Conservation (phyloP, 495 filamentous ascomycete species). For the Lasiosphaeria miniovina region DNA sequence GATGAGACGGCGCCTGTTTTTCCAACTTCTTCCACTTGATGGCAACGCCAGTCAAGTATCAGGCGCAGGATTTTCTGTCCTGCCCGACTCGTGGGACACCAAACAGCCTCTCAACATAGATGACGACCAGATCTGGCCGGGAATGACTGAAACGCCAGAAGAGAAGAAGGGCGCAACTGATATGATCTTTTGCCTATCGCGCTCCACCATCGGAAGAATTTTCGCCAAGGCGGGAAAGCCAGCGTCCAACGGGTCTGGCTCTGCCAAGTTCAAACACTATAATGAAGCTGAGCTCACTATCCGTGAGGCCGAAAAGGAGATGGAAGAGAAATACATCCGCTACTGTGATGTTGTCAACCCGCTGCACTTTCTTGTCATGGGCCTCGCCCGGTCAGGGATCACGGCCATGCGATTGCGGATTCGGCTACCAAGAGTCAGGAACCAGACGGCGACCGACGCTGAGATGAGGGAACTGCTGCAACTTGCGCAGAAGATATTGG, state of each 20-base stretch:
- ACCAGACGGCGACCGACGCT: not conserved
- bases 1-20: constrained; percentile 60
- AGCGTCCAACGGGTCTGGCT: not conserved
- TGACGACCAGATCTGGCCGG: constrained; percentile 42
- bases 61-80: constrained; percentile 48
- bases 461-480: constrained; percentile 8
- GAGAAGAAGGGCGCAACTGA: constrained; percentile 53
- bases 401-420: constrained; percentile 16
- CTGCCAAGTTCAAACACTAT: not conserved
- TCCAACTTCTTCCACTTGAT: constrained; percentile 58
- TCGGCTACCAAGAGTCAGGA: constrained; percentile 5
- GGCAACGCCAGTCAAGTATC: constrained; percentile 50
- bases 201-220: constrained; percentile 4
- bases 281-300: constrained; percentile 9
- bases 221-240: not conserved
- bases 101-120: constrained; percentile 39
- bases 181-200: constrained; percentile 47
- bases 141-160: constrained; percentile 37
- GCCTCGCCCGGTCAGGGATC: constrained; percentile 13
- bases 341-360: constrained; percentile 21
- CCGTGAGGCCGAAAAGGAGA: constrained; percentile 9
- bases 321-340: constrained; percentile 17
- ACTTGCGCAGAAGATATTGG: constrained; percentile 18
- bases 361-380: constrained; percentile 18
- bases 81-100: constrained; percentile 34